A percentile compares a stretch with the other conserved stretches of the same genome.
Conservation (phyloP, 2,329 filamentous ascomycete species). For the Paramyrothecium sp. region DNA sequence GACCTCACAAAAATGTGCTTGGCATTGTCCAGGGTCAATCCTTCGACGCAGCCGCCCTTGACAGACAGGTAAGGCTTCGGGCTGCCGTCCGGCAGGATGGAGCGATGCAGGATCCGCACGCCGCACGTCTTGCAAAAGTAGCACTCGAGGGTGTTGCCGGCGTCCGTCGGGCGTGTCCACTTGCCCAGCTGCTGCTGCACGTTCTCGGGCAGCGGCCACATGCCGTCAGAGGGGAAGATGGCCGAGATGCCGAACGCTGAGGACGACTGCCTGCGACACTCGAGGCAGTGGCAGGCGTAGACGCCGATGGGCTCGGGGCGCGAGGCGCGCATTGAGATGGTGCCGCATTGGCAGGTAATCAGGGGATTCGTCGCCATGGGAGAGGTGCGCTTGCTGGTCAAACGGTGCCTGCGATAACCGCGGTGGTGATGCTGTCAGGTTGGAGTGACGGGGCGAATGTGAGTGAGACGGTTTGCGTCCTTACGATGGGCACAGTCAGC, state of each 20-base stretch:
- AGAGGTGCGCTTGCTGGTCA: background rate
- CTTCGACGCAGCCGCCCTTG: constrained; percentile 45
- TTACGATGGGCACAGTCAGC: too few relatives aligned
- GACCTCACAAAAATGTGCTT: constrained; percentile 44
- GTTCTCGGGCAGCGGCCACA: constrained; percentile 36
- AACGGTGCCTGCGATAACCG: background rate
- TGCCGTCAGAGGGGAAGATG: constrained; percentile 35
- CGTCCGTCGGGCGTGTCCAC: constrained; percentile 37
- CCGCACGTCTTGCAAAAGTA: constrained; percentile 42
- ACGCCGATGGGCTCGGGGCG: constrained; percentile 30
- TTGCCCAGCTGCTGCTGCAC: constrained; percentile 28
- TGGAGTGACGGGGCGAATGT: background rate
- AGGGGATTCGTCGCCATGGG: constrained; percentile 12
- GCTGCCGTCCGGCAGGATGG: constrained; percentile 33
- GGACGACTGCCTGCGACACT: constrained; percentile 42
- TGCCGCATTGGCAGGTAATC: constrained; percentile 37
- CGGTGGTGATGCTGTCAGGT: background rate
- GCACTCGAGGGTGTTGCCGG: constrained; percentile 40
- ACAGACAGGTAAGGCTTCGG: constrained; percentile 36
- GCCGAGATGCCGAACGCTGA: constrained; percentile 46
- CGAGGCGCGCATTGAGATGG: constrained; percentile 33
- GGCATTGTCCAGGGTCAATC: constrained; percentile 34
- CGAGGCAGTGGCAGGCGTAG: constrained; percentile 45
- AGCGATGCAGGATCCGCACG: constrained; percentile 45
- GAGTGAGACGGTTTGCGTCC: too few relatives aligned